Evolutionary conservation across 2,329 filamentous ascomycete genomes (phyloP).

Genomic region (Microcera coccophila): DNA sequence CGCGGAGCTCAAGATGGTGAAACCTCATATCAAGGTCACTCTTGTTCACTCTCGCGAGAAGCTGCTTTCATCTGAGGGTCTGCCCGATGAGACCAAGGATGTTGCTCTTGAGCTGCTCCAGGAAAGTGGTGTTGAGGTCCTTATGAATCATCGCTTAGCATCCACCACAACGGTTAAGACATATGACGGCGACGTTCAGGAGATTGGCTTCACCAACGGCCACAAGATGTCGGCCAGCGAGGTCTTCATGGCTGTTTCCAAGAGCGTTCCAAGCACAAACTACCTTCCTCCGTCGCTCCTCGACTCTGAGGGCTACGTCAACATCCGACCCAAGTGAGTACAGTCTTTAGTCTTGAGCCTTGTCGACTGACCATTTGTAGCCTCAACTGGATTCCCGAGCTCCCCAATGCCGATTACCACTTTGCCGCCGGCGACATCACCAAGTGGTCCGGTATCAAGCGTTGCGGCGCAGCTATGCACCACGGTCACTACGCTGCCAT

Average conservation of each 20-base stretch:
- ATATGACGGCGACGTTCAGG: conserved; percentile 40
- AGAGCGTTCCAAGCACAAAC: conserved; percentile 56
- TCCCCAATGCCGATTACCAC: conserved; percentile 58
- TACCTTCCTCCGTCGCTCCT: conserved; percentile 59
- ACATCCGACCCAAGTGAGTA: conserved; percentile 53
- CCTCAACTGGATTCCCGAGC: conserved; percentile 50
- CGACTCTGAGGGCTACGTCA: conserved; percentile 63
- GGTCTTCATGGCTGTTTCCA: conserved; percentile 67
- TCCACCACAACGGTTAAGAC: conserved; percentile 44
- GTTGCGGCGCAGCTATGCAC: conserved; percentile 71
- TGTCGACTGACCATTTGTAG: conserved; percentile 30
- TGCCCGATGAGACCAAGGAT: conserved; percentile 67
- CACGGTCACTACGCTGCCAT: conserved; percentile 63
- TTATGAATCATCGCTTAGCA: conserved; percentile 58
- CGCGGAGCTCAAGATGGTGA: conserved; percentile 66
- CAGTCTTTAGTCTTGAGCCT: not conserved
- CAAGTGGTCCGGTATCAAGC: conserved; percentile 74
- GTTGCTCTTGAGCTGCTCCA: conserved; percentile 54
- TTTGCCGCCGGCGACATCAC: conserved; percentile 68
- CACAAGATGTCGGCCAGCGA: conserved; percentile 57
- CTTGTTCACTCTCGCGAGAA: conserved; percentile 69
- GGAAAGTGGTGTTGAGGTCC: conserved; percentile 61
- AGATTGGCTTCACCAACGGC: conserved; percentile 58
- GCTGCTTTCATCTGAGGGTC: conserved; percentile 68
- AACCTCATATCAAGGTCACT: conserved; percentile 63